Evolutionary conservation across 106 monocot species (phyloP).

Genomic region (Allium fistulosum): DNA sequence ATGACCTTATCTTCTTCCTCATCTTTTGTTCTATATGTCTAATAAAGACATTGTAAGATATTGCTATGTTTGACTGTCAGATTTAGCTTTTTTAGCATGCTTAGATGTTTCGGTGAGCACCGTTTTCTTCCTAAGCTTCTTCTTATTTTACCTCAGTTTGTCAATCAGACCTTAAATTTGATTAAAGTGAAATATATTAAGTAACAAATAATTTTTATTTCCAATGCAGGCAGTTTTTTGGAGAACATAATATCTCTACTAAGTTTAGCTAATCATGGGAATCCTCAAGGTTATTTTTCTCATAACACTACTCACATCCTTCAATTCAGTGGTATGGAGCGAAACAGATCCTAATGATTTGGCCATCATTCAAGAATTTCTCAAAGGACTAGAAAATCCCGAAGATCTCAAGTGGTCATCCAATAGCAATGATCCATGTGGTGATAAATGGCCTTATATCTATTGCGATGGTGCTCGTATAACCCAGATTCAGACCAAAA

Average conservation of each 20-base stretch:
- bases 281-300: not conserved
- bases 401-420: constrained; percentile 38
- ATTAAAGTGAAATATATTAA: too few relatives aligned
- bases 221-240: constrained; percentile 8
- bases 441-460: constrained; percentile 35
- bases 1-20: too few relatives aligned
- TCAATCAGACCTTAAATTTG: too few relatives aligned
- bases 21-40: too few relatives aligned
- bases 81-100: too few relatives aligned
- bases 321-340: constrained; percentile 10
- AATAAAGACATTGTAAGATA: too few relatives aligned
- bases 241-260: not conserved
- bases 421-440: constrained; percentile 34
- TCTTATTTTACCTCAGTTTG: too few relatives aligned
- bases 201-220: not conserved
- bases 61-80: too few relatives aligned
- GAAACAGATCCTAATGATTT: constrained; percentile 24
- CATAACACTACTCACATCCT: not conserved
- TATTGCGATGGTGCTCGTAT: constrained; percentile 30
- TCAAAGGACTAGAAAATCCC: constrained; percentile 26
- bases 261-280: not conserved
- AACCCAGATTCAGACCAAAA: constrained; percentile 47
- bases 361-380: constrained; percentile 23
- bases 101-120: too few relatives aligned
- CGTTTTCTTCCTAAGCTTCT: too few relatives aligned